Conservation (phyloP, 495 filamentous ascomycete genomes). For the Daldinia vernicosa region DNA sequence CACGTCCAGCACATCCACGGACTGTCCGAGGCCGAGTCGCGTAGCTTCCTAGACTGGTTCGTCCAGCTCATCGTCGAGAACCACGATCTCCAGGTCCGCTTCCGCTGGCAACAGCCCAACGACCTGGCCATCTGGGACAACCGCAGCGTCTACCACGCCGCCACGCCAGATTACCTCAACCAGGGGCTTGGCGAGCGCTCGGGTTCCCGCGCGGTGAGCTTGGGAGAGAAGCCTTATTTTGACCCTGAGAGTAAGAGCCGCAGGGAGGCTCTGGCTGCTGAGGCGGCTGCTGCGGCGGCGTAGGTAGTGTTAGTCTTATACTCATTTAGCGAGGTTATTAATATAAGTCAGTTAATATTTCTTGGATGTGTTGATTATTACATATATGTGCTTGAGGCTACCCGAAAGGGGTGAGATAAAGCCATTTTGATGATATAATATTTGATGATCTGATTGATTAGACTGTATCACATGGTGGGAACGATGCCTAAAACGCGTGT, state of each 20-base stretch:
- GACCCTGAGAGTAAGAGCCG: constrained; percentile 67
- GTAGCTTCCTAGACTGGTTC: constrained; percentile 70
- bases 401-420: too few relatives aligned
- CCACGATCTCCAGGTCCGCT: constrained; percentile 81
- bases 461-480: too few relatives aligned
- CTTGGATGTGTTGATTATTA: background rate
- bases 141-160: constrained; percentile 72
- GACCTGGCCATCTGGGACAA: constrained; percentile 86
- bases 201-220: constrained; percentile 69
- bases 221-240: constrained; percentile 77
- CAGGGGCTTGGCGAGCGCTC: constrained; percentile 65
- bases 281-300: constrained; percentile 8
- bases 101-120: constrained; percentile 67
- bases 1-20: constrained; percentile 73
- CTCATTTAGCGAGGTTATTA: background rate
- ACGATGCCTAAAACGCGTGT: too few relatives aligned
- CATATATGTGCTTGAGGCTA: background rate
- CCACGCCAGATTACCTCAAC: constrained; percentile 73
- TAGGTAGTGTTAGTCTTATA: background rate
- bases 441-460: too few relatives aligned
- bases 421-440: too few relatives aligned
- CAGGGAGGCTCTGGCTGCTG: constrained; percentile 62
- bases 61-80: constrained; percentile 72
- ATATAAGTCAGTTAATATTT: background rate
- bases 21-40: constrained; percentile 70